Base-by-base conservation (phyloP, 2,329 filamentous ascomycete genomes). In the Pyricularia grisea region DNA sequence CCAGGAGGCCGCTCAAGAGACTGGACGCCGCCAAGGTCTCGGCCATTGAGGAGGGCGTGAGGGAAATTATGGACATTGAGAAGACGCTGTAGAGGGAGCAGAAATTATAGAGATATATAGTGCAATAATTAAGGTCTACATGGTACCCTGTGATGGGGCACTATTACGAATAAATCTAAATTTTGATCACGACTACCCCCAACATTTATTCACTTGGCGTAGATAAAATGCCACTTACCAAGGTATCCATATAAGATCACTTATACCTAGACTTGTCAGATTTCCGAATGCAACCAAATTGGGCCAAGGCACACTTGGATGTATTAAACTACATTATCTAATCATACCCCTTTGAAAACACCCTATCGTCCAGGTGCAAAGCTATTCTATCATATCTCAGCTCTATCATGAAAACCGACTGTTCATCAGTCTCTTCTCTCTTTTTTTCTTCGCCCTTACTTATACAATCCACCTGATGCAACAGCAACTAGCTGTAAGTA, bases 1-100 rank as follows among this genome's bases (percentile, higher is more conserved):
- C 92, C 5, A 86, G 93, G 70, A 83, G 85, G 74, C 92, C 92
- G 68, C 83, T 94, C 72, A 89, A 89, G 83, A 84, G 87, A 70
- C 79, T 92, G 67, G 84, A 86, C 60, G 79, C 87, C 74, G 87
- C 85, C 58, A 82, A 82, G 74, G 81, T 85, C 23, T 78, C 78
- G 64, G 79, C 77, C 4, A 86, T 89, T 68, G 81, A 82, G 72
- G 84, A 87, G 69, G 86, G 86, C 2, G 83, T 87, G 67, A 78
- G 77, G 71, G 89, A 91, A 76, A 85, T 86, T 12, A 90, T 92
- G 87, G 85, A 88, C 71, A 77, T 91, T 66, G 89, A 92, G 81
- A 83, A 81, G 75, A 79, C 80, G 27, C 75, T 87, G 72, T 86
- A 75, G 69, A 60, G 23, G 23, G 23, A 27, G 3, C n/a, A n/a